Evolutionary conservation across 306 rosid genomes (phyloP), one percentile per base, ranked within the genome.

Genomic region (Vigna nakashimae): DNA sequence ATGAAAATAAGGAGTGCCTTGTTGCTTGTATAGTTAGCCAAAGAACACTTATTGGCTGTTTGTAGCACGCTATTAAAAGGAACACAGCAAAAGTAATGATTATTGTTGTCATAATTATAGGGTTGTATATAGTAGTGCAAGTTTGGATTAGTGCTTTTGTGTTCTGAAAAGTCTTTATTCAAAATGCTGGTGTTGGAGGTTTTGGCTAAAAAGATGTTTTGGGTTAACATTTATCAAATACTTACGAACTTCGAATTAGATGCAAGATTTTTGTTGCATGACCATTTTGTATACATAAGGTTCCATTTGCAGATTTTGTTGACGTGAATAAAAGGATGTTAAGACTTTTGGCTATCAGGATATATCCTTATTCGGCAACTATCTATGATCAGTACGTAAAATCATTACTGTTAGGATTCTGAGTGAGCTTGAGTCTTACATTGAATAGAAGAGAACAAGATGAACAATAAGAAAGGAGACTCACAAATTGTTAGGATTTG

Each of bases 51-150:
- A 4, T 32, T 14, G 38, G 7, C 24, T 73, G 64, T 65, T 56
- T 65, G 70, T 28, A 12, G 38, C 17, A 6, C 63, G 73, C 50
- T 26, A n/a, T 48, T 14, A 16, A 79, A n/a, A 26, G 58, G 48
- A 71, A 79, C 52, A 49, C 52, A 9, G 20, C 65, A 3, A 55
- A 79, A 48, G 52, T 57, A 69, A 59, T 60, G 71, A 58, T 71
- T 58, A 78, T 49, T 30, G 38, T 78, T 69, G 60, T 56, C 30
- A 16, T 60, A 16, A 34, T 63, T 22, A 30, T 50, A 30, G 40
- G 55, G 42, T 36, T 40, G n/a, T 38, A n/a, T 49, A 11, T 36
- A 9, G 60, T 28, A 16, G 40, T 68, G 57, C 8, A 24, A 13
- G 52, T 55, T 71, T 55, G 36, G 52, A 11, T 55, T 52, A 72